These are phyloP conservation scores for Debaryomyces subglobosus DNA, from an alignment of 1,139 yeast genomes.

Conservation along the genomic window DNA sequence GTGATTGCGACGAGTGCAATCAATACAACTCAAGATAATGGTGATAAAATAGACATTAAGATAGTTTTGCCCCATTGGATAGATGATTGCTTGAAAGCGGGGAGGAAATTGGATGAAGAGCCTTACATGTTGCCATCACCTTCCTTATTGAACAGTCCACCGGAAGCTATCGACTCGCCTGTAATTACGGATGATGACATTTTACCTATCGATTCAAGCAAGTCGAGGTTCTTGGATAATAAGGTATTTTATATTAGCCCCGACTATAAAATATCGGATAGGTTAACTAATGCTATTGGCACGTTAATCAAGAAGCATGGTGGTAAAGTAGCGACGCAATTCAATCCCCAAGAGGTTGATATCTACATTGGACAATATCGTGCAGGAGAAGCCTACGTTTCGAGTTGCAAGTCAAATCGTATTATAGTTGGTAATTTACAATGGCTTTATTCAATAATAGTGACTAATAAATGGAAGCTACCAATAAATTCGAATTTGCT, in stretches of 20 bases:
- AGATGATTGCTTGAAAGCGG: constrained; percentile 63
- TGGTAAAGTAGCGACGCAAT: constrained; percentile 28
- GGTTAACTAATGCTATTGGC: constrained; percentile 29
- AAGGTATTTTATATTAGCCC: constrained; percentile 34
- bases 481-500: constrained; percentile 61
- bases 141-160: constrained; percentile 12
- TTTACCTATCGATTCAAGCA: constrained; percentile 12
- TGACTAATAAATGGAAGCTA: constrained; percentile 55
- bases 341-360: constrained; percentile 38
- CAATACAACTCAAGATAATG: constrained; percentile 25
- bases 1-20: constrained; percentile 44
- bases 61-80: constrained; percentile 80
- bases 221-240: constrained; percentile 22
- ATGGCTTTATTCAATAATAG: constrained; percentile 74
- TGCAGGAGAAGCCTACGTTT: constrained; percentile 50
- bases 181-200: constrained; percentile 13
- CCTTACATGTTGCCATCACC: constrained; percentile 52
- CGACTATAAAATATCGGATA: constrained; percentile 39
- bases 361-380: constrained; percentile 71
- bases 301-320: constrained; percentile 35
- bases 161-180: constrained; percentile 8
- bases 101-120: constrained; percentile 53
- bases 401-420: constrained; percentile 27
- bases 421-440: constrained; percentile 63
- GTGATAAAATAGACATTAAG: constrained; percentile 46